Base-by-base conservation (phyloP, 495 filamentous ascomycete genomes). In the Podospora pseudocomata region DNA sequence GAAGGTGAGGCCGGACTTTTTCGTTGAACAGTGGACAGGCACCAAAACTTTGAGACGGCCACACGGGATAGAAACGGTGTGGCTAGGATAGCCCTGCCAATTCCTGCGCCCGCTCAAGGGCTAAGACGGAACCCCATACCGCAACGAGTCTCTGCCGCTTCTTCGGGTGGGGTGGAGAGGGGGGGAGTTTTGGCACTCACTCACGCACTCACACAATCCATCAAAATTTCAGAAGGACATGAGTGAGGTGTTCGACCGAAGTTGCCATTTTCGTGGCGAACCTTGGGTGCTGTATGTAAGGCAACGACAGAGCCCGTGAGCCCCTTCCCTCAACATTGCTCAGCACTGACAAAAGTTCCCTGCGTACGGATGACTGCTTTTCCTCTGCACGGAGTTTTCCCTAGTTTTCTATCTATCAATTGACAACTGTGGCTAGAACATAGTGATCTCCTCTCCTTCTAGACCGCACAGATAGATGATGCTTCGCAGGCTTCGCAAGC, bases 61-160 rank as follows among this genome's bases (percentile, higher is more conserved):
- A 49, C 9, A 49, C 39, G 39, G 39, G 39, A 49, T 11, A 49
- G 39, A 49, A 49, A 49, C 39, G 39, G 39, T 49, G 39, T 6
- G 5, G 15, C 55, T 9, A 13, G 55, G 55, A 20, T 58, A 9
- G 18, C 55, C 55, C 55, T 19, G 55, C 55, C 18, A 58, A 58
- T 26, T 26, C 23, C 55, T 58, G 23, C 55, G 19, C 55, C 23
- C 20, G 5, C 55, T 7, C 19, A 20, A 23, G 39, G 55, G 55
- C n/a, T 26, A 58, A 58, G 55, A 58, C 55, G 55, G 55, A 58
- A 58, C 55, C 55, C 55, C 55, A 58, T 58, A 58, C 55, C 55
- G 55, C 23, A 58, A 58, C 55, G 23, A 26, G 55, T 20, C n/a
- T 18, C 55, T 58, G 55, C n/a, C 55, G 55, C 55, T 7, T 32